Conservation (phyloP, 1,284 basidiomycete species). For the Microbotryum saponariae region DNA sequence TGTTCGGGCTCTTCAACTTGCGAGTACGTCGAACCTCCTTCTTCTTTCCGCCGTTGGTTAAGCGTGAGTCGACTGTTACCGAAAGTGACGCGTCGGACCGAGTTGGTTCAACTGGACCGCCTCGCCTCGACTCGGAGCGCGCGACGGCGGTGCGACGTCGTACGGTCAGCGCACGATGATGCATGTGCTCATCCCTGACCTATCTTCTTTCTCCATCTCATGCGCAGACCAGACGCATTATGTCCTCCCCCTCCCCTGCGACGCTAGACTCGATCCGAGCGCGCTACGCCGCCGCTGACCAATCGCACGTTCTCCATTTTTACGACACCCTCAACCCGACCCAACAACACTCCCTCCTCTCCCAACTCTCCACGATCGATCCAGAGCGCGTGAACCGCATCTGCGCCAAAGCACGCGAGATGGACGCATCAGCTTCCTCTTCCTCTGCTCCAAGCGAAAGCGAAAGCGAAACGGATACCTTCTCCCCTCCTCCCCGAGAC, state of each 20-base stretch:
- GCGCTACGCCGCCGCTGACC: slow-evolving; percentile 5
- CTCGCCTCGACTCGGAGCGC: no score
- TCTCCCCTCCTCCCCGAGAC: slow-evolving; percentile 70
- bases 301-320: slow-evolving; percentile 32
- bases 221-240: not conserved
- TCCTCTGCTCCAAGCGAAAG: no score
- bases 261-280: slow-evolving; percentile 10
- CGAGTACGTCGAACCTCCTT: no score
- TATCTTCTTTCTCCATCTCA: not conserved
- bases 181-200: not conserved
- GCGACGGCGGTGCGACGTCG: no score
- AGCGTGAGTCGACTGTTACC: no score
- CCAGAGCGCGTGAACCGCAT: slow-evolving; percentile 85
- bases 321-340: slow-evolving; percentile 22
- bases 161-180: no score
- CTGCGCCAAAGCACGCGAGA: slow-evolving; percentile 51
- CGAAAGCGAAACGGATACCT: slow-evolving; percentile 37
- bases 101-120: no score
- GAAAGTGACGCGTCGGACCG: no score
- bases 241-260: slow-evolving; percentile 7
- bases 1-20: no score
- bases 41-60: no score
- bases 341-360: slow-evolving; percentile 56
- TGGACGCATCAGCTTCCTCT: slow-evolving; percentile 42
- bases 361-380: slow-evolving; percentile 75